Evolutionary conservation across 331 rosid species (phyloP).

Genomic region (Saraca asoca): DNA sequence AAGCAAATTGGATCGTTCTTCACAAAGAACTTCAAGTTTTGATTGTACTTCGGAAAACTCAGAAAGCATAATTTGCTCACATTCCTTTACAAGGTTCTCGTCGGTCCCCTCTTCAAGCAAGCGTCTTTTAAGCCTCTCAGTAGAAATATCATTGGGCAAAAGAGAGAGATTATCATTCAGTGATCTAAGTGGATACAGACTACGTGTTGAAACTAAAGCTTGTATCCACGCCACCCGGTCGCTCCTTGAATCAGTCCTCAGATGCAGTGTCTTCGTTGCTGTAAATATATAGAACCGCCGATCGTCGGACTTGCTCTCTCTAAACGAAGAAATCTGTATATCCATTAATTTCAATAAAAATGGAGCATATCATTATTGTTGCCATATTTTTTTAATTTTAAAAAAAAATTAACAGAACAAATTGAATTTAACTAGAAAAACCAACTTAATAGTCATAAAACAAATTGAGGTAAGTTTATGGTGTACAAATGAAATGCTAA

Average conservation of each 20-base stretch:
- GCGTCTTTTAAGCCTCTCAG: conserved; percentile 69
- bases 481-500: not conserved
- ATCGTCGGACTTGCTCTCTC: conserved; percentile 95
- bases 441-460: too few species aligned
- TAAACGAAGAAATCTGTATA: conserved; percentile 81
- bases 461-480: too few species aligned
- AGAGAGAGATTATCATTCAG: conserved; percentile 49
- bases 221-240: conserved; percentile 90
- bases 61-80: conserved; percentile 85
- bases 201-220: conserved; percentile 75
- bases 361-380: not conserved
- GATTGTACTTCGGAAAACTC: conserved; percentile 73
- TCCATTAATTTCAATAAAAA: conserved; percentile 5
- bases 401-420: not conserved
- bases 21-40: conserved; percentile 61
- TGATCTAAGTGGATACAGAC: conserved; percentile 54
- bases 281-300: conserved; percentile 75
- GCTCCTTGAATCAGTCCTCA: conserved; percentile 82
- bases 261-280: conserved; percentile 93
- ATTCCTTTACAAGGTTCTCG: conserved; percentile 70
- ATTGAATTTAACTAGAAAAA: too few species aligned
- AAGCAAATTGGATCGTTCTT: conserved; percentile 71
- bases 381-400: not conserved
- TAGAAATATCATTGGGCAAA: conserved; percentile 65
- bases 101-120: conserved; percentile 71